Percentiles rank a stretch among this genome's conserved stretches.
Evolutionary conservation across 768 basidiomycete species (phyloP).

Genomic region (Podaxis mareebaensis): DNA sequence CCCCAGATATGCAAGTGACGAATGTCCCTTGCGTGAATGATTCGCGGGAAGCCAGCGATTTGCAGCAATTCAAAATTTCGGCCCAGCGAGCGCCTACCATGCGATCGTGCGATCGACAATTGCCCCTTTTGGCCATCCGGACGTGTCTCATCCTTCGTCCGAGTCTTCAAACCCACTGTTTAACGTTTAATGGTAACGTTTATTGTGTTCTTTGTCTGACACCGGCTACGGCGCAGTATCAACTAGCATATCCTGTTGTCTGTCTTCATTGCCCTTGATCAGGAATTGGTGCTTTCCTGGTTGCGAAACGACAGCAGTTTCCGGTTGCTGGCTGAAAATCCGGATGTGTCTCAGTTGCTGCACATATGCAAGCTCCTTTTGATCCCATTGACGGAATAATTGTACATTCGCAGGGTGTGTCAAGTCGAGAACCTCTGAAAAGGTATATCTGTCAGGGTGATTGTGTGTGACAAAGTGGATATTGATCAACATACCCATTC

Average conservation of each 20-base stretch:
- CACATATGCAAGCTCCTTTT: conserved; percentile 69
- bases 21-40: background rate
- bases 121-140: background rate
- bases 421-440: conserved; percentile 74
- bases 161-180: background rate
- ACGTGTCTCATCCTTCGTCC: background rate
- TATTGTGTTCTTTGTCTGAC: background rate
- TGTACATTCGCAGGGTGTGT: conserved; percentile 70
- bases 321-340: conserved; percentile 60
- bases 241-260: conserved; percentile 23
- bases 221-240: background rate
- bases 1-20: too few species aligned
- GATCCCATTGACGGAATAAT: conserved; percentile 78
- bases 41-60: background rate
- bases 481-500: conserved; percentile 61
- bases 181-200: background rate
- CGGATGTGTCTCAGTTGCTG: conserved; percentile 75
- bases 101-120: background rate
- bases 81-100: background rate
- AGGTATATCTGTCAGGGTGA: conserved; percentile 11
- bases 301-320: conserved; percentile 50
- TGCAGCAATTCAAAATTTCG: background rate
- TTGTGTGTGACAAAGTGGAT: background rate
- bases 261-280: conserved; percentile 23
- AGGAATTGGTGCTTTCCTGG: conserved; percentile 56